These are phyloP conservation scores for Tolypocladium inflatum DNA, from an alignment of 2,329 filamentous ascomycete species.

Conservation along the genomic window DNA sequence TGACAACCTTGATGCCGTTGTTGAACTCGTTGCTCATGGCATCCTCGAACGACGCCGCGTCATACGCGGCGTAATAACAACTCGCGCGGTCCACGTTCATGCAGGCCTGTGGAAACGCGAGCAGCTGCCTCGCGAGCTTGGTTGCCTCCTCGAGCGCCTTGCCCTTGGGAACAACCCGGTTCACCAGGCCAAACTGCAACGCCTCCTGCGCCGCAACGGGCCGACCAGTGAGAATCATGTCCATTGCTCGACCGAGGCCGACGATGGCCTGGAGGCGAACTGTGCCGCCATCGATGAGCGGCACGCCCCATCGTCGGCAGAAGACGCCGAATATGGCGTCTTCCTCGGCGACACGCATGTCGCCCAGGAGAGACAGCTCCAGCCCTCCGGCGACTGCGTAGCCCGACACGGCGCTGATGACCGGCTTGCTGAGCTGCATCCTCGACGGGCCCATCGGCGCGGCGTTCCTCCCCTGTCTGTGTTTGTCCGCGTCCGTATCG, in stretches of 20 bases:
- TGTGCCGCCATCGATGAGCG: constrained; percentile 30
- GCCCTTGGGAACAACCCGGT: constrained; percentile 40
- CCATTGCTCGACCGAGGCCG: constrained; percentile 41
- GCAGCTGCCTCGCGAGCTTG: constrained; percentile 33
- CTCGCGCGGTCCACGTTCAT: constrained; percentile 39
- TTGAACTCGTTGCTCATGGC: constrained; percentile 38
- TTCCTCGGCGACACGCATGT: constrained; percentile 43
- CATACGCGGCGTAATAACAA: constrained; percentile 39
- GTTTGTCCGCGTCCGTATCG: neutral
- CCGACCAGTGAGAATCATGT: constrained; percentile 47
- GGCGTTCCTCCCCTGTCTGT: constrained; percentile 10
- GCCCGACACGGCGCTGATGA: constrained; percentile 41
- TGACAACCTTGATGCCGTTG: constrained; percentile 30
- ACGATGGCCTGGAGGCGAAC: constrained; percentile 40
- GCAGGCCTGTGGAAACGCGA: constrained; percentile 40
- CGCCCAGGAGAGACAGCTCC: constrained; percentile 41
- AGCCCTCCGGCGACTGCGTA: constrained; percentile 44
- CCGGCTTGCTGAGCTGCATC: constrained; percentile 38
- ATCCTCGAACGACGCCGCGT: constrained; percentile 37
- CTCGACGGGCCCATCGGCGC: constrained; percentile 44
- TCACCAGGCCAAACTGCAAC: constrained; percentile 40
- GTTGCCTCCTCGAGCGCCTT: constrained; percentile 37
- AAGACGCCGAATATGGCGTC: constrained; percentile 46
- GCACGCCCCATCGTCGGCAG: constrained; percentile 29
- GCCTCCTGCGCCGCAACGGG: constrained; percentile 39